Percentiles rank a stretch among this genome's conserved stretches.
phyloP scores from a whole-genome alignment of 164 flowering plant genomes.

The Vitis rotundifolia region DNA sequence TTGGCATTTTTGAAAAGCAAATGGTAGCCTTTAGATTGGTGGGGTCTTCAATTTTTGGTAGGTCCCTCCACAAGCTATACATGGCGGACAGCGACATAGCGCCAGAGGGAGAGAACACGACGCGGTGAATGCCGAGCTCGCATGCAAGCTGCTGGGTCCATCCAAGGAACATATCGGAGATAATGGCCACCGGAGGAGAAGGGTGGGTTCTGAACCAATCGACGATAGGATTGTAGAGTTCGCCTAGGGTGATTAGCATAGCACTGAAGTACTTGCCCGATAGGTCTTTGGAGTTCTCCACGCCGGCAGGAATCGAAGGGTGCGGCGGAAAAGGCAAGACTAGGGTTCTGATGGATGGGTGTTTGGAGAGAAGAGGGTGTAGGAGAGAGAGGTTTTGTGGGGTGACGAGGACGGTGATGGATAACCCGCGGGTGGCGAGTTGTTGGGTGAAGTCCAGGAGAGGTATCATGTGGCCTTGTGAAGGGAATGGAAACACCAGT shows the following conservation, averaged over 20 bases:
- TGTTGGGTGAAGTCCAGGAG: constrained; percentile 18
- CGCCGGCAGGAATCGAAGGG: constrained; percentile 6
- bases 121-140: constrained; percentile 25
- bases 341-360: constrained; percentile 8
- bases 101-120: constrained; percentile 33
- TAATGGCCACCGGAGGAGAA: constrained; percentile 21
- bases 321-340: constrained; percentile 14
- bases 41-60: constrained; percentile 7
- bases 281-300: constrained; percentile 10
- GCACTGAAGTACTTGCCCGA: constrained; percentile 4
- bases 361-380: constrained; percentile 14
- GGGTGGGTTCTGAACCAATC: constrained; percentile 26
- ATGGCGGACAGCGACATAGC: constrained; percentile 21
- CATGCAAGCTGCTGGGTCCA: constrained; percentile 39
- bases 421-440: constrained; percentile 9
- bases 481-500: constrained; percentile 19
- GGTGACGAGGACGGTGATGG: constrained; percentile 17
- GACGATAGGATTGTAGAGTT: constrained; percentile 18
- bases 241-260: constrained; percentile 6
- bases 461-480: constrained; percentile 24
- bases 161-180: constrained; percentile 36
- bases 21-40: constrained; percentile 5
- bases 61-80: constrained; percentile 19
- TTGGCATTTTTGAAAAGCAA: constrained; percentile 29
- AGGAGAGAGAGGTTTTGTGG: constrained; percentile 20